Base-by-base conservation (phyloP, 352 stramenopile species). In the Pythium rishiriense region DNA sequence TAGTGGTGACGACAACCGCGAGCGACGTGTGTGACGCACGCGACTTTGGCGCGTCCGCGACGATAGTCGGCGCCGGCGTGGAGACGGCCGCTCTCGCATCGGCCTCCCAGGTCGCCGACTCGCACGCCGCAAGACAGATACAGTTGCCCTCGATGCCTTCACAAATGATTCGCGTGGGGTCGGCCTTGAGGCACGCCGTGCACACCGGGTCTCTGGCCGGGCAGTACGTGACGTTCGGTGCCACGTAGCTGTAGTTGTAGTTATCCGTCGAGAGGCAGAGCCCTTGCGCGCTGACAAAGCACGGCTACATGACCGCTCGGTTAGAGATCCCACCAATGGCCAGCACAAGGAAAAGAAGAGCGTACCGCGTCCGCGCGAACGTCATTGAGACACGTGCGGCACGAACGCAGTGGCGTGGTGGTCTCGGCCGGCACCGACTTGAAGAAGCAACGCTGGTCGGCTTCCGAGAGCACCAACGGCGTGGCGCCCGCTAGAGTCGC, bases 151-250 rank as follows among this genome's bases (percentile, higher is more conserved):
- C 71, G 10, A 52, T 54, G 17, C 77, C 77, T 0, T 66, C 56
- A 62, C 75, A 85, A 62, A 75, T 19, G 61, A 67, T 15, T 59
- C 62, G 11, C 56, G 1, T 60, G 25, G 37, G 37, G 35, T 46
- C 29, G 29, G 37, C 62, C 17, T 21, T 17, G 4, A 68, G 66
- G 47, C 79, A 88, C 28, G 72, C 58, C 1, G 29, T 45, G 53
- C 79, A 88, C 11, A 64, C 69, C 0, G 56, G 3, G 50, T 87
- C 79, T 26, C 66, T 52, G 3, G 64, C 41, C 10, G 72, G 62
- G 46, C 79, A 88, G 47, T 88, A 88, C 15, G 75, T 81, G 22
- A 74, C 69, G 61, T 81, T 85, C 26, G 64, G 67, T 4, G 79
- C 81, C 31, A 71, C 74, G 51, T 84, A 82, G 21, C 66, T 58